Conservation (phyloP, 2,329 filamentous ascomycete genomes). For the Penicillium sp. region DNA sequence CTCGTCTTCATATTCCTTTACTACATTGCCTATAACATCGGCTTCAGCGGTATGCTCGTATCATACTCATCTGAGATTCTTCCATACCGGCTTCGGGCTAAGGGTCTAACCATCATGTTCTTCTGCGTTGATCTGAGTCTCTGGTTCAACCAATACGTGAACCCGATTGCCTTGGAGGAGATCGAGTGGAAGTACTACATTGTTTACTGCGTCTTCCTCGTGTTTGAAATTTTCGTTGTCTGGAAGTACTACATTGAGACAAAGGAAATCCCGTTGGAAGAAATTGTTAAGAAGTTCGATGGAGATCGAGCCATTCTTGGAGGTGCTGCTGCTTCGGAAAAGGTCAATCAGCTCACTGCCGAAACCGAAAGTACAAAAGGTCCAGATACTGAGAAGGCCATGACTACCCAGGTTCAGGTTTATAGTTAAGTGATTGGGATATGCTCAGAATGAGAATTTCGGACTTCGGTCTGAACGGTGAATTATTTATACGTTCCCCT, state of each 20-base stretch:
- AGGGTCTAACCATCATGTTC: slow-evolving; percentile 49
- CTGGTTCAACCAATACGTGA: slow-evolving; percentile 44
- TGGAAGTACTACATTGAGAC: slow-evolving; percentile 43
- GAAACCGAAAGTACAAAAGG: not conserved
- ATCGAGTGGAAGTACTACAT: slow-evolving; percentile 46
- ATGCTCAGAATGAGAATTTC: not conserved
- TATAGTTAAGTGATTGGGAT: not conserved
- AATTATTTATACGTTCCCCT: no score
- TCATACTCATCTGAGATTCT: slow-evolving; percentile 54
- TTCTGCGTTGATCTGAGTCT: slow-evolving; percentile 36
- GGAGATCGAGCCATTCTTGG: slow-evolving; percentile 22
- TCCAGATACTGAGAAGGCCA: slow-evolving; percentile 15
- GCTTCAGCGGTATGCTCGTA: slow-evolving; percentile 34
- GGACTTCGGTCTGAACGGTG: no score
- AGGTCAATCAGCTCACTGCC: slow-evolving; percentile 11
- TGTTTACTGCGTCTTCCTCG: slow-evolving; percentile 41
- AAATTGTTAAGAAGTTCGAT: slow-evolving; percentile 41
- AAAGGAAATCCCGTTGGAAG: slow-evolving; percentile 37
- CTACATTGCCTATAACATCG: slow-evolving; percentile 18
- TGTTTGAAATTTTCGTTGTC: slow-evolving; percentile 35
- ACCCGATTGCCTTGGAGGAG: slow-evolving; percentile 35
- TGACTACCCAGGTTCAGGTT: slow-evolving; percentile 16
- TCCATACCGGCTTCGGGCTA: slow-evolving; percentile 55
- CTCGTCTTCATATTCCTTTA: slow-evolving; percentile 19
- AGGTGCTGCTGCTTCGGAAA: slow-evolving; percentile 17